A percentile compares a stretch with the other conserved stretches of the same genome.
Conservation (phyloP, 2,329 filamentous ascomycete species). For the Fusarium sp. region DNA sequence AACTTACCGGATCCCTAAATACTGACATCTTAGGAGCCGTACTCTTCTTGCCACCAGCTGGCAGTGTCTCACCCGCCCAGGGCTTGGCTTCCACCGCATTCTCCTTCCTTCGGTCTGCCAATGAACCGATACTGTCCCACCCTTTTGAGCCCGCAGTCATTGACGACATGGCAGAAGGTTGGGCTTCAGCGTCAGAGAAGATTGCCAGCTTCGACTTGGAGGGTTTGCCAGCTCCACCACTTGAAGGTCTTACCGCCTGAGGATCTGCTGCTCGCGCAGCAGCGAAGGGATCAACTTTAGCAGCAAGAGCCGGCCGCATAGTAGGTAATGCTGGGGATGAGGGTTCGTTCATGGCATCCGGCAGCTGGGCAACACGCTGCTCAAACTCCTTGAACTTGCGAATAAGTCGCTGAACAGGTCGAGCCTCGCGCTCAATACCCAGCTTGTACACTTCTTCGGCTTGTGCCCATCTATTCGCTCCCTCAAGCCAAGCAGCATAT, state of each 20-base stretch:
- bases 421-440: slow-evolving; percentile 87
- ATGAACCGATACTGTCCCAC: slow-evolving; percentile 91
- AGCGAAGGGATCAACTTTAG: slow-evolving; percentile 86
- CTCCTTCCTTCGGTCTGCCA: slow-evolving; percentile 92
- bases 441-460: slow-evolving; percentile 93
- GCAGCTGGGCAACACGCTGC: slow-evolving; percentile 73
- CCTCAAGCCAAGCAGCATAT: slow-evolving; percentile 92
- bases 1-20: slow-evolving; percentile 90
- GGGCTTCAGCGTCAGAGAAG: slow-evolving; percentile 80
- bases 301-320: slow-evolving; percentile 82
- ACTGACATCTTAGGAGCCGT: slow-evolving; percentile 82
- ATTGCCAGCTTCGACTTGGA: slow-evolving; percentile 86
- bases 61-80: slow-evolving; percentile 91
- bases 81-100: slow-evolving; percentile 86
- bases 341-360: slow-evolving; percentile 71
- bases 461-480: slow-evolving; percentile 83
- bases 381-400: slow-evolving; percentile 96
- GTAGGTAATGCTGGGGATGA: slow-evolving; percentile 87
- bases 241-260: slow-evolving; percentile 67
- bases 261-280: slow-evolving; percentile 66
- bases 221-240: slow-evolving; percentile 66
- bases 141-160: slow-evolving; percentile 69
- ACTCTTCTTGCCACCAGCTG: slow-evolving; percentile 84
- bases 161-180: slow-evolving; percentile 64
- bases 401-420: slow-evolving; percentile 80